A percentile compares a stretch with the other conserved stretches of the same genome.
Conservation (phyloP, 129 eudicot species). For the Dittrichia graveolens region DNA sequence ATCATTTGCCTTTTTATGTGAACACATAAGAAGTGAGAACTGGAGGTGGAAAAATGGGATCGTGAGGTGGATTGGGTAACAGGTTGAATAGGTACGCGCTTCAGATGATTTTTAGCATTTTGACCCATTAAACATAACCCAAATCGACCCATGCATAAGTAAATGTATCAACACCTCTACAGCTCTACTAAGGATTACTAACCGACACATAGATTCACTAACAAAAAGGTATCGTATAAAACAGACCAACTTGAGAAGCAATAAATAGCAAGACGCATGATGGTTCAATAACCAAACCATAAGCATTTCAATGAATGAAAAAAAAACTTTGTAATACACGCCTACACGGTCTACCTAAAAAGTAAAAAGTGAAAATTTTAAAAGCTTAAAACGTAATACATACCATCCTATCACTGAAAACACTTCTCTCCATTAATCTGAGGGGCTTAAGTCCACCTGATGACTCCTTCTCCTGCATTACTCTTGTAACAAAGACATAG, state of each 20-base stretch:
- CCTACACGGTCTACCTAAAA: not conserved
- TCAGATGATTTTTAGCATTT: not conserved
- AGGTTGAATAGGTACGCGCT: not conserved
- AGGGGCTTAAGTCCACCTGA: constrained; percentile 81
- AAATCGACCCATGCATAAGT: not conserved
- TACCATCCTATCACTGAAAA: constrained; percentile 95
- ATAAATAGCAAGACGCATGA: not conserved
- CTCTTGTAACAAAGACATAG: constrained; percentile 89
- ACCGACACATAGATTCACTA: too few relatives aligned
- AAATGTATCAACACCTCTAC: not conserved
- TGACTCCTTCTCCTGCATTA: constrained; percentile 98
- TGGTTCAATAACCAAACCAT: not conserved
- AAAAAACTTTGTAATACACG: not conserved
- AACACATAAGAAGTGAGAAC: not conserved
- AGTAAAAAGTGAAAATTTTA: not conserved
- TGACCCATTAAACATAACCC: not conserved
- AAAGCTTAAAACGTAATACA: constrained; percentile 1
- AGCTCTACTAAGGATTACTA: too few relatives aligned
- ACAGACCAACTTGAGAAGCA: not conserved
- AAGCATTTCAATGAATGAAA: not conserved
- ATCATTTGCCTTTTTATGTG: not conserved
- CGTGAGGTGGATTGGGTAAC: not conserved
- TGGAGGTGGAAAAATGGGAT: not conserved
- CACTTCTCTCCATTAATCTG: constrained; percentile 95
- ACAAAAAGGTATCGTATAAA: too few relatives aligned